Base-by-base conservation (phyloP, 2,329 filamentous ascomycete species). In the Anthostomella pinea region DNA sequence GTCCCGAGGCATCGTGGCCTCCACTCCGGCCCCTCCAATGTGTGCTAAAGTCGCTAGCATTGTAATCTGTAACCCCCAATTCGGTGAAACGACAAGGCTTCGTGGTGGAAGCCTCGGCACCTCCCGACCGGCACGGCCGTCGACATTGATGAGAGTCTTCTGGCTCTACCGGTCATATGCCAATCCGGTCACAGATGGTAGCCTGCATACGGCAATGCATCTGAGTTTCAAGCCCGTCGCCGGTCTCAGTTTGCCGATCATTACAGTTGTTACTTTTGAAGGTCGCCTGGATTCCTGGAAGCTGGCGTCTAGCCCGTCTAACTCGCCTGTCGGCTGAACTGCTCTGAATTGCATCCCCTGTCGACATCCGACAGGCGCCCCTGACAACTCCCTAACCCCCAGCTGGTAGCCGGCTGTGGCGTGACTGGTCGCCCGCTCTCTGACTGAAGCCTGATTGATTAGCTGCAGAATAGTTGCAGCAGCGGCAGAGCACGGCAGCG, bases 241-340 rank as follows among this genome's bases (percentile, higher is more conserved):
- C 43, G 60, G 65, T 68, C 59, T 68, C 64, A 68, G 60, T 51
- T 55, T 54, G 65, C 38, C 58, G 61, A 67, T 67, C 64, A 55
- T 58, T 51, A 48, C n/a, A n/a, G n/a, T n/a, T 48, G 39, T 39
- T 39, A 34, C 36, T 34, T 11, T 21, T 20, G 9, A 21, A 28
- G 35, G 22, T 13, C n/a, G n/a, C n/a, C n/a, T n/a, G n/a, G n/a
- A n/a, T n/a, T n/a, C n/a, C n/a, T n/a, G n/a, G n/a, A n/a, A n/a
- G n/a, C n/a, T n/a, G n/a, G n/a, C n/a, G n/a, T n/a, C n/a, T n/a
- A n/a, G n/a, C 25, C 15, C 31, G 19, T 35, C 33, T 29, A 40
- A 25, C 21, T 38, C 33, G 32, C 37, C 26, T 41, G 39, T 41
- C 39, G 34, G 37, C 16, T 38, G 35, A 32, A 22, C 23, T 18